These are phyloP conservation scores for Irpex sp. DNA, from an alignment of 1,284 basidiomycete genomes.

Conservation along the genomic window DNA sequence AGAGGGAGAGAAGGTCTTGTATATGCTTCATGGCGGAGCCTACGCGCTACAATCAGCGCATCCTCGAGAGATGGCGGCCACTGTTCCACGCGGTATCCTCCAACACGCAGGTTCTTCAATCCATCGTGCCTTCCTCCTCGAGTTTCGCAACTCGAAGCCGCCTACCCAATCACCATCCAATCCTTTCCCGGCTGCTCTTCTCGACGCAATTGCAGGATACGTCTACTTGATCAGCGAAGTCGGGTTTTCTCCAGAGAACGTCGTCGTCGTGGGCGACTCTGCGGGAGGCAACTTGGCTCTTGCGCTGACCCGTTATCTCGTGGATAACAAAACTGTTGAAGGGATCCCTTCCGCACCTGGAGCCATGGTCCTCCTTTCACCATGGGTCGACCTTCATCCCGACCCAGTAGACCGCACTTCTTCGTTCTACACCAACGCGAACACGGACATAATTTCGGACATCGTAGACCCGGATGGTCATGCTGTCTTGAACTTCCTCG, in stretches of 20 bases:
- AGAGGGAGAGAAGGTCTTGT: conserved; percentile 47
- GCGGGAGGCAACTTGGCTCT: conserved; percentile 50
- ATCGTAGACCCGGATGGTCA: not conserved
- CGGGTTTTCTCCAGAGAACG: conserved; percentile 35
- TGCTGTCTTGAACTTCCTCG: conserved; percentile 2
- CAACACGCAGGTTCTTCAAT: conserved; percentile 13
- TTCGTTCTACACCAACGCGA: conserved; percentile 1
- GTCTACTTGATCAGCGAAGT: conserved; percentile 34
- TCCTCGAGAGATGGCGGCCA: conserved; percentile 23
- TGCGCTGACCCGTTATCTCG: conserved; percentile 30
- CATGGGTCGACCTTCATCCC: conserved; percentile 51
- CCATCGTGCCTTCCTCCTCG: conserved; percentile 27
- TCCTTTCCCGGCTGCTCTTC: conserved; percentile 43
- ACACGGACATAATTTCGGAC: not conserved
- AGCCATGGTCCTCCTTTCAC: conserved; percentile 41
- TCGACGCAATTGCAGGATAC: conserved; percentile 43
- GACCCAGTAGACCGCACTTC: conserved; percentile 37
- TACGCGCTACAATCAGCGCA: conserved; percentile 29
- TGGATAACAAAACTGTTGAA: conserved; percentile 16
- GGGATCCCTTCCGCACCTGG: conserved; percentile 28
- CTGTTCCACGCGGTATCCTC: conserved; percentile 17
- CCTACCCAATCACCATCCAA: conserved; percentile 19
- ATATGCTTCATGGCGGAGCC: conserved; percentile 48
- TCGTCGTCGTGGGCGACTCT: conserved; percentile 48
- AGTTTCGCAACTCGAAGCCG: conserved; percentile 27